A percentile compares a stretch with the other conserved stretches of the same genome.
Conservation (phyloP, 805 yeast species). For the Naumovozyma dairenensis region DNA sequence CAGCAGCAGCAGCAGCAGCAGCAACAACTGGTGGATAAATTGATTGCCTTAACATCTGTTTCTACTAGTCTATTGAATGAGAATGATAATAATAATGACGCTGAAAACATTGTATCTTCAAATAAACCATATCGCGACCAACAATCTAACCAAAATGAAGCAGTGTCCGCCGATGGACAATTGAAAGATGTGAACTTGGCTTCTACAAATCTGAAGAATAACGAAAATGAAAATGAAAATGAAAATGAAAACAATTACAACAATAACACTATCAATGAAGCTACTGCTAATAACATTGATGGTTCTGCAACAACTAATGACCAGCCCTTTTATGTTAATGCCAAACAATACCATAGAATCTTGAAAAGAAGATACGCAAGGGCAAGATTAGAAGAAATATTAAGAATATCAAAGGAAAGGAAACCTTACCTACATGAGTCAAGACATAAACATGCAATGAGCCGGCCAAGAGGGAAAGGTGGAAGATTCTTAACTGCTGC, state of each 20-base stretch:
- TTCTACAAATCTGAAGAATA: no score
- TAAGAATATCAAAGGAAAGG: slow-evolving; percentile 81
- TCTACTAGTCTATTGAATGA: no score
- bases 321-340: slow-evolving; percentile 95
- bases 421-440: slow-evolving; percentile 94
- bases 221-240: no score
- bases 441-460: slow-evolving; percentile 97
- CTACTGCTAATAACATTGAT: slow-evolving; percentile 1
- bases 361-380: slow-evolving; percentile 88
- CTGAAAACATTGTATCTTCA: no score
- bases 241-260: not conserved
- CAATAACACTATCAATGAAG: not conserved
- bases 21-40: no score
- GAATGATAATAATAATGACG: no score
- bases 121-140: no score
- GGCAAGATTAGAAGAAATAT: slow-evolving; percentile 81
- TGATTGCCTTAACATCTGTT: no score
- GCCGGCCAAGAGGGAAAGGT: slow-evolving; percentile 98
- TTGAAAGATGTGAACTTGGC: no score
- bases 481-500: slow-evolving; percentile 96
- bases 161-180: no score
- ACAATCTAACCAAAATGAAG: no score
- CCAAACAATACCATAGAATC: slow-evolving; percentile 93
- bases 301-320: slow-evolving; percentile 39
- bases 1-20: no score